Evolutionary conservation across 139 green algal species (phyloP), one percentile per base, ranked within the genome.

Genomic region (Klebsormidium nitens): DNA sequence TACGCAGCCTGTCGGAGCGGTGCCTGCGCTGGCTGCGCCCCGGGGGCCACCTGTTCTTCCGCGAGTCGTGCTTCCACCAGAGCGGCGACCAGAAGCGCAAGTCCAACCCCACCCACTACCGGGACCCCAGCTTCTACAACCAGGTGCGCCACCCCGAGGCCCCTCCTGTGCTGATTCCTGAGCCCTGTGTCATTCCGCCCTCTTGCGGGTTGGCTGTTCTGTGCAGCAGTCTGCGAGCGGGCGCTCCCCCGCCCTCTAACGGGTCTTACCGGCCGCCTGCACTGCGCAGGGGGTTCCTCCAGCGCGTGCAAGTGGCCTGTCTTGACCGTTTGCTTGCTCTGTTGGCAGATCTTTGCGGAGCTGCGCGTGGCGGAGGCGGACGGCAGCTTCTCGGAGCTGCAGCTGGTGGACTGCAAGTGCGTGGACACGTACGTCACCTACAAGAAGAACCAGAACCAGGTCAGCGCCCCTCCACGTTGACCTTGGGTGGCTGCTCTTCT

Each of bases 21-120:
- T 23, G 73, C 23, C 19, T 78, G 0, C 17, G 1, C 0, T 66
- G 69, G 86, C 66, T 94, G 34, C 35, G 35, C 1, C 77, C 83
- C 2, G 86, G 80, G 19, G 90, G 90, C 32, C 19, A 69, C 0
- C 44, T 96, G 23, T 96, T 96, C 75, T 96, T 96, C 75, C 78
- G 90, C 0, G 90, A 96, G 80, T 90, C 81, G 3, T 96, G 90
- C 79, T 95, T 96, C 76, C 71, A 81, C 8, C 90, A 91, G 68
- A 89, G 80, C 11, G 90, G 90, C 1, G 91, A 96, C 76, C 74
- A 76, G 55, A 68, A 76, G 36, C 80, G 90, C 35, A 75, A 70
- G 39, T 78, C 59, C 64, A 96, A 96, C 70, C 90, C 90, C 36
- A 95, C 90, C 0, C 90, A 96, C 78, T 96, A 96, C 87, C 70